Evolutionary conservation across 345 rosid species (phyloP), one percentile per base, ranked within the genome.

Genomic region (Pseudoturritis turrita): DNA sequence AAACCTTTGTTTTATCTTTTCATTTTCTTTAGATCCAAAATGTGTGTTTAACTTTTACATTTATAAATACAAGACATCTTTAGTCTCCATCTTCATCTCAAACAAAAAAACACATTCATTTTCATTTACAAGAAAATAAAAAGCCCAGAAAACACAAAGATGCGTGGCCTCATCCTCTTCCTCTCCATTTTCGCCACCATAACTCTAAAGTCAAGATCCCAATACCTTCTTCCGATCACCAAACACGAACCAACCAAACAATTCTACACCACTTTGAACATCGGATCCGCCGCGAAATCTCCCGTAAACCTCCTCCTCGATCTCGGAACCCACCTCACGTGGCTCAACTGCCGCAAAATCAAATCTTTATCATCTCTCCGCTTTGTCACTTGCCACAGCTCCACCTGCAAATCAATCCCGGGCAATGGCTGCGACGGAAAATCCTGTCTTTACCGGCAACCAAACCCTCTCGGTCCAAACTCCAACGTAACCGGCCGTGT

Each of bases 191-290:
- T 70, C 4, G 25, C 50, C 13, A 4, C 65, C n/a, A 6, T 51
- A 33, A 17, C 67, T 51, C 56, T 54, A 14, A 23, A 40, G 43
- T 29, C 63, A 23, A 39, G 40, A 3, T 29, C 75, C 0, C 65
- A 70, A 52, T 59, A 28, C 46, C 19, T 58, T 49, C 77, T 84
- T 65, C 90, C 88, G 0, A 66, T 86, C 43, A 29, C 59, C 4
- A 81, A 83, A 58, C 82, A 84, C 67, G 62, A 68, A 3, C 6
- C 77, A 22, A 75, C 83, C 25, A 80, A 63, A 17, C 89, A 81
- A 53, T 77, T 80, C 62, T 71, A 71, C 65, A 77, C 89, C 68
- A 58, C 74, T 13, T 18, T 84, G 36, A 29, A 71, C 18, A 46
- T 76, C 19, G 80, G 83, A 1, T 51, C 83, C 21, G 52, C 83